Evolutionary conservation across 345 rosid genomes (phyloP).

Genomic region (Citrus inodora): DNA sequence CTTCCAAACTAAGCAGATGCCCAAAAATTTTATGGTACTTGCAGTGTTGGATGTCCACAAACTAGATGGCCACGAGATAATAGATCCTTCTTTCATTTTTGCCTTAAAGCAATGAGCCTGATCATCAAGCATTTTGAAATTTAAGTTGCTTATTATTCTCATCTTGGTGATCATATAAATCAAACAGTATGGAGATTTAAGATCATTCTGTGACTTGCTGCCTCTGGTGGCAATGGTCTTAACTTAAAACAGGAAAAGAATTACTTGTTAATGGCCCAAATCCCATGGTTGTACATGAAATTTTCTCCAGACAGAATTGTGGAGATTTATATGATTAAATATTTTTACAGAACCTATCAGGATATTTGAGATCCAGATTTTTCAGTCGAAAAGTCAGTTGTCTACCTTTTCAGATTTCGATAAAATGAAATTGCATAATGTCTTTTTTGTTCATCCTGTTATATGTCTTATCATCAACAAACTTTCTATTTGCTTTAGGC

Average conservation of each 20-base stretch:
- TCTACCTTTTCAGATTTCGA: neutral
- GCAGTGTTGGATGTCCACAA: neutral
- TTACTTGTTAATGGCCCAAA: neutral
- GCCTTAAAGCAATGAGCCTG: neutral
- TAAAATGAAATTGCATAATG: neutral
- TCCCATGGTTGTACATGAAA: neutral
- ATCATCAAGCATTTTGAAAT: neutral
- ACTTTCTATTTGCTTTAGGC: conserved; percentile 38
- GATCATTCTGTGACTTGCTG: neutral
- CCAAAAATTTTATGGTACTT: neutral
- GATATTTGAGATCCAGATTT: no score
- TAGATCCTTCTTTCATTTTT: neutral
- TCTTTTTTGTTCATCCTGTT: neutral
- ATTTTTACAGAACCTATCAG: no score
- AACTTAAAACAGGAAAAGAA: neutral
- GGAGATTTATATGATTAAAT: no score
- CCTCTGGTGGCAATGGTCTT: neutral
- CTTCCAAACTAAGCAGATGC: neutral
- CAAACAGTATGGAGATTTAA: neutral
- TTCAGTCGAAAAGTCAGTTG: no score
- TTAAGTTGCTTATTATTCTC: neutral
- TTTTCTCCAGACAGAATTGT: no score
- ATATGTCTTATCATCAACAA: conserved; percentile 9
- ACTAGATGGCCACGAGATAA: neutral
- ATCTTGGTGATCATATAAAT: neutral